A percentile compares a stretch with the other conserved stretches of the same genome.
phyloP scores from a whole-genome alignment of 2,329 filamentous ascomycete genomes.

The Arthrobotrys iridis region DNA sequence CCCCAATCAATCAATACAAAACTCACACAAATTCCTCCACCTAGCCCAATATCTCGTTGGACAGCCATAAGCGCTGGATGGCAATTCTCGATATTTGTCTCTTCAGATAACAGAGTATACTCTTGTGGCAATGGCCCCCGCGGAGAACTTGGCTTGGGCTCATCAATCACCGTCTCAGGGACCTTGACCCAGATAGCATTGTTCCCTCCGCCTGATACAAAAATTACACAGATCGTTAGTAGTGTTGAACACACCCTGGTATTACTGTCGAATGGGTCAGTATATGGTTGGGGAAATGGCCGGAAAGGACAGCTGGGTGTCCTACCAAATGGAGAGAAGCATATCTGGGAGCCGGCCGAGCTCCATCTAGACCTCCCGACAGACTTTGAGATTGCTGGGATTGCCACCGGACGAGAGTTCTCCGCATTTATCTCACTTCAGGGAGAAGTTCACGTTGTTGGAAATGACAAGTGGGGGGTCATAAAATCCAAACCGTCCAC shows the following conservation, averaged over 20 bases:
- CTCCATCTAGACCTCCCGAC: constrained; percentile 66
- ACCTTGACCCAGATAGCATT: constrained; percentile 67
- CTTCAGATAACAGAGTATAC: constrained; percentile 67
- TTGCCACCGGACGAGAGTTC: constrained; percentile 84
- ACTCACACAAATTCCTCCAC: constrained; percentile 44
- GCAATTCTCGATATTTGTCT: constrained; percentile 75
- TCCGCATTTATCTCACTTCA: constrained; percentile 73
- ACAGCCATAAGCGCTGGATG: constrained; percentile 76
- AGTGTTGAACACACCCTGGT: constrained; percentile 81
- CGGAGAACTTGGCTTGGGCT: constrained; percentile 76
- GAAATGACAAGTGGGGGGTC: constrained; percentile 78
- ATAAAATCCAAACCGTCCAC: constrained; percentile 53
- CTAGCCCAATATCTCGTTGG: constrained; percentile 29
- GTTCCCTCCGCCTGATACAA: constrained; percentile 72
- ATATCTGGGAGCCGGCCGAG: constrained; percentile 71
- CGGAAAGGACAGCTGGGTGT: constrained; percentile 84
- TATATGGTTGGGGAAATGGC: constrained; percentile 88
- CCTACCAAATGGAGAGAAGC: constrained; percentile 62
- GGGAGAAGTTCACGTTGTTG: constrained; percentile 75
- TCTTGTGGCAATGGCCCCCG: constrained; percentile 74
- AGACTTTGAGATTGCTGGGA: constrained; percentile 72
- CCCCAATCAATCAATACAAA: constrained; percentile 59
- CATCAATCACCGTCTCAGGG: constrained; percentile 63
- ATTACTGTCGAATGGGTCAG: constrained; percentile 77
- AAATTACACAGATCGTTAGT: constrained; percentile 74